Evolutionary conservation across 169 alveolate genomes (phyloP), one percentile per base, ranked within the genome.

Genomic region (Babesia caballi): DNA sequence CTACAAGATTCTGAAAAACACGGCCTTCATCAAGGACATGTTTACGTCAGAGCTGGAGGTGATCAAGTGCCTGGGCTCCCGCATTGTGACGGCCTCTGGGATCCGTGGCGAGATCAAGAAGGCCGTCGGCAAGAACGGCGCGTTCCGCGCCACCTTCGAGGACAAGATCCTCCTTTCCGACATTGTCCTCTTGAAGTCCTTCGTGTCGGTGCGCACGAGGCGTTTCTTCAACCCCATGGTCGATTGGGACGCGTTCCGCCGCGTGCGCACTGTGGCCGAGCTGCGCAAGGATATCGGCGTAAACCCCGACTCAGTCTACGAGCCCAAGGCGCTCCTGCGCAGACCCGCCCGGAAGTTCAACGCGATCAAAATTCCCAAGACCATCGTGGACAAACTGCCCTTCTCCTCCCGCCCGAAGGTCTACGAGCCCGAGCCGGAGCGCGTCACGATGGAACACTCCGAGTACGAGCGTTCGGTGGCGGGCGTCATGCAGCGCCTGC

Each of bases 11-110:
- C 92, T 92, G 88, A 96, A 96, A 82, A 96, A 98, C 86, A 97
- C 99, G 4, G 99, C 99, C 27, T 97, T 95, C 85, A 92, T 98
- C 50, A 96, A 96, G 90, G 95, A 94, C 66, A 98, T 98, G 99
- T 98, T 98, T 83, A 97, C 92, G 80, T 94, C 99, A 1, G 96
- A 95, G 78, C 78, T 98, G 57, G 99, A 98, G 87, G 99, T 97
- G 23, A 92, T 98, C 36, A 96, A 96, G 93, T 98, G 95, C 83
- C 84, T 94, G 49, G 99, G 98, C 42, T 99, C 99, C 19, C 94
- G 95, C 84, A 89, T 98, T 28, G 97, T 96, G 78, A 97, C 99
- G 5, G 99, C 96, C 3, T 94, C 98, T 66, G 99, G 99, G 19
- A 96, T 98, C 52, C 92, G 99, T 60, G 99, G 99, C 4, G 95